Base-by-base conservation (phyloP, 345 rosid species). In the Lepidium sativum region DNA sequence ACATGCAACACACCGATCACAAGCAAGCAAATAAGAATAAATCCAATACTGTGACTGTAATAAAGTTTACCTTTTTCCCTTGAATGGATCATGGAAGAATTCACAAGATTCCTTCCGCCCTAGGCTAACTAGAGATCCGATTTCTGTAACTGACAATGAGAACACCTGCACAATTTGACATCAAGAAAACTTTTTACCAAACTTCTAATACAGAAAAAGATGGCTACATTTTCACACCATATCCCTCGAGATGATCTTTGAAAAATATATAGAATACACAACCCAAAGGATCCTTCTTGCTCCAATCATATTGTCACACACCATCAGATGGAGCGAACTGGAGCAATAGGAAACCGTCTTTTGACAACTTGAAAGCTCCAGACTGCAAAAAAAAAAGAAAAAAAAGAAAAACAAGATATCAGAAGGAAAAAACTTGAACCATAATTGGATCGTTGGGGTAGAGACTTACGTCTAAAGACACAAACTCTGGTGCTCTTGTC, bases 261-360 rank as follows among this genome's bases (percentile, higher is more conserved):
- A 40, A 31, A 14, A 29, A 2, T 35, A 15, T 20, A 34, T 6
- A 15, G 34, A 9, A 21, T 6, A n/a, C n/a, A 63, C 12, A 55
- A 33, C 4, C 5, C 3, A 38, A 2, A 0, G 45, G 6, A 49
- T 48, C 66, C 83, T 94, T 94, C 73, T 74, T 81, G 67, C 82
- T 81, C 99, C 97, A 94, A 75, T 94, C 99, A 67, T 94, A 94
- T 17, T 79, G 83, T 9, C 97, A 83, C 9, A 77, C 77, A 65
- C 87, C 87, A 1, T 83, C 81, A 0, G 97, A 81, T 53, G 97
- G 99, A 9, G 99, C 97, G 68, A 94, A 94, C 71, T 94, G 90
- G 32, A 90, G 85, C 70, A 83, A 60, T 54, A 86, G 60, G 58
- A 70, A 82, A 45, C 96, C 96, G 34, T 89, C 97, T 78, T 74